Evolutionary conservation across 2,329 filamentous ascomycete species (phyloP), one percentile per base, ranked within the genome.

Genomic region (Thermothelomyces thermophilus): DNA sequence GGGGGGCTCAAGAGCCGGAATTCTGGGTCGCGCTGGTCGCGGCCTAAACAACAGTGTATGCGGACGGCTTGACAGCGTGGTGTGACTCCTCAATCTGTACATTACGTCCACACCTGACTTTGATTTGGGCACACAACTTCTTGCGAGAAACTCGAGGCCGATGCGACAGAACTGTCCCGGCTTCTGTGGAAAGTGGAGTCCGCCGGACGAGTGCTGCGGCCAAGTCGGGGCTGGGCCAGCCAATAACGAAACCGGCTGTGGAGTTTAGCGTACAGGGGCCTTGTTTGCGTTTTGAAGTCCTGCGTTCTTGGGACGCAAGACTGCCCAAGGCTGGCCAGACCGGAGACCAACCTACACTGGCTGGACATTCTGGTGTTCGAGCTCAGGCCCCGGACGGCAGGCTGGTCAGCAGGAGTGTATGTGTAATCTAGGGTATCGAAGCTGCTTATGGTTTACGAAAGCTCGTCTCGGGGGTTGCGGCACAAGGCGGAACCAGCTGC

Each of bases 191-290:
- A 31, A 37, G 47, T 45, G 48, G 51, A 56, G 53, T 46, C 3
- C 51, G 54, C 52, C 58, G 59, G 59, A 57, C 43, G 55, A 59
- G 56, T 58, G 49, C 52, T 48, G 55, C 46, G 54, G 55, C 54
- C 52, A 51, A 37, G 41, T 52, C 41, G 52, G 48, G 56, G 40
- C 40, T 41, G 42, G 36, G 31, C 48, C 48, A 56, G 48, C 60
- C 60, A 63, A 61, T 61, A 50, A 50, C 41, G 44, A 40, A 34
- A 8, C n/a, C 14, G 10, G 26, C n/a, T 34, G 28, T 34, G 17
- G 19, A 10, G 19, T 26, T 16, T 34, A 24, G 19, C 10, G n/a
- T 28, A 19, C 39, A 30, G 16, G 39, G 39, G 24, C 24, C 14
- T 22, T 33, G 41, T 24, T 48, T 28, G 41, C 48, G 26, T 46